Conservation (phyloP, 805 yeast species). For the Babjeviella inositovora region DNA sequence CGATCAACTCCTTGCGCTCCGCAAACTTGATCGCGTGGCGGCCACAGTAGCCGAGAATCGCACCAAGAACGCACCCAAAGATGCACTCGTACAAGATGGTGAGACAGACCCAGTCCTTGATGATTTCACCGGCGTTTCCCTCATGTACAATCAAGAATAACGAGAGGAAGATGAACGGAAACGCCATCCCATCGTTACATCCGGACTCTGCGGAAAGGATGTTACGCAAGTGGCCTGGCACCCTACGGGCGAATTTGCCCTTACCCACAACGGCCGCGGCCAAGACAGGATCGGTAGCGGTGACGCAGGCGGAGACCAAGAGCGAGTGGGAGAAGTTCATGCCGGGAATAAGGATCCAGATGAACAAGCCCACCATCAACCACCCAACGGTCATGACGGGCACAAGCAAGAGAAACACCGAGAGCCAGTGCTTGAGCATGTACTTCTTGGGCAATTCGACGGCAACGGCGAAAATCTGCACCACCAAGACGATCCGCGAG, state of each 20-base stretch:
- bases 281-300: slow-evolving; percentile 90
- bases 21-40: slow-evolving; percentile 63
- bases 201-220: slow-evolving; percentile 76
- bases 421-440: slow-evolving; percentile 70
- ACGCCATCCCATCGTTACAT: slow-evolving; percentile 93
- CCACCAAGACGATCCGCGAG: slow-evolving; percentile 66
- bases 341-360: slow-evolving; percentile 65
- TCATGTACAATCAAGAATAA: slow-evolving; percentile 50
- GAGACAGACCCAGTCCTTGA: slow-evolving; percentile 66
- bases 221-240: slow-evolving; percentile 85
- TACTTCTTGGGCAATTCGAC: slow-evolving; percentile 86
- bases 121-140: slow-evolving; percentile 49
- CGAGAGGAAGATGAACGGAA: slow-evolving; percentile 70
- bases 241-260: slow-evolving; percentile 80
- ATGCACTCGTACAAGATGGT: slow-evolving; percentile 72
- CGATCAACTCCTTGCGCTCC: slow-evolving; percentile 52
- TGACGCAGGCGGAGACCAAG: slow-evolving; percentile 71
- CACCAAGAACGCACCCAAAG: slow-evolving; percentile 67
- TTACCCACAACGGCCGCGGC: slow-evolving; percentile 95
- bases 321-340: slow-evolving; percentile 58
- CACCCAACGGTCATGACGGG: slow-evolving; percentile 90
- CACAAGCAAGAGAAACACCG: slow-evolving; percentile 56
- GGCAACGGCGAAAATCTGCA: slow-evolving; percentile 88
- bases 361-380: slow-evolving; percentile 66
- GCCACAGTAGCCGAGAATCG: slow-evolving; percentile 52